Percentiles rank a stretch among this genome's conserved stretches.
Conservation (phyloP, 140 eudicot species). For the Oenanthe javanica region DNA sequence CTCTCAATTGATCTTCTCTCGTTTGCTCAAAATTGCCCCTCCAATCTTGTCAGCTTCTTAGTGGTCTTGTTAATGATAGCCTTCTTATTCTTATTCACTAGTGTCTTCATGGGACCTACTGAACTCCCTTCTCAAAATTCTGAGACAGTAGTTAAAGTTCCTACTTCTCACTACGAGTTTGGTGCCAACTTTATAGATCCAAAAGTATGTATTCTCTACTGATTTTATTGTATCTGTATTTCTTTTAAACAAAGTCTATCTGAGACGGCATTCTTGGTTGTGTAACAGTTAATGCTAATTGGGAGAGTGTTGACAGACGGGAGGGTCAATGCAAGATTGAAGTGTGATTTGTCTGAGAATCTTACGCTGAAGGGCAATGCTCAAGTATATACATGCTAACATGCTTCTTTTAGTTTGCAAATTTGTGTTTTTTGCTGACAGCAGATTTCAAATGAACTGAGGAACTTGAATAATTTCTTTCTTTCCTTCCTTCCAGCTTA, state of each 20-base stretch:
- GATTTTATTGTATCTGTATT: not conserved
- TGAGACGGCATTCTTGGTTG: constrained; percentile 17
- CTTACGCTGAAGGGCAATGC: constrained; percentile 79
- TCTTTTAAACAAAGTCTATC: not conserved
- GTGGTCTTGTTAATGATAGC: not conserved
- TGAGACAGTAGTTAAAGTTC: constrained; percentile 61
- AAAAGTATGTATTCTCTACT: constrained; percentile 34
- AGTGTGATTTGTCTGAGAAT: constrained; percentile 84
- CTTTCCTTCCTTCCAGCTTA: constrained; percentile 49
- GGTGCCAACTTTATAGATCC: constrained; percentile 96
- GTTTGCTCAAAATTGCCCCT: not conserved
- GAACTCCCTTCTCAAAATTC: constrained; percentile 85
- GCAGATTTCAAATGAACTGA: not conserved
- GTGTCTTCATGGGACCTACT: constrained; percentile 90
- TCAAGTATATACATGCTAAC: constrained; percentile 37
- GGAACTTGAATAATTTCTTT: not conserved
- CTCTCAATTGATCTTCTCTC: not conserved
- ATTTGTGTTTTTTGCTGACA: not conserved
- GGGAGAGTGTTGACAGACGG: constrained; percentile 92
- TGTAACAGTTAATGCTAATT: constrained; percentile 71
- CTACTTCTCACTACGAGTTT: constrained; percentile 86
- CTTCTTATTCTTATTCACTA: constrained; percentile 18
- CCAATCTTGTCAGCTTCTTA: not conserved
- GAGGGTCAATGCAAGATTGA: constrained; percentile 78
- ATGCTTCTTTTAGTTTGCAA: not conserved